Percentiles rank a stretch among this genome's conserved stretches.
phyloP scores from a whole-genome alignment of 305 asterid genomes.

The Rubia tinctorum region DNA sequence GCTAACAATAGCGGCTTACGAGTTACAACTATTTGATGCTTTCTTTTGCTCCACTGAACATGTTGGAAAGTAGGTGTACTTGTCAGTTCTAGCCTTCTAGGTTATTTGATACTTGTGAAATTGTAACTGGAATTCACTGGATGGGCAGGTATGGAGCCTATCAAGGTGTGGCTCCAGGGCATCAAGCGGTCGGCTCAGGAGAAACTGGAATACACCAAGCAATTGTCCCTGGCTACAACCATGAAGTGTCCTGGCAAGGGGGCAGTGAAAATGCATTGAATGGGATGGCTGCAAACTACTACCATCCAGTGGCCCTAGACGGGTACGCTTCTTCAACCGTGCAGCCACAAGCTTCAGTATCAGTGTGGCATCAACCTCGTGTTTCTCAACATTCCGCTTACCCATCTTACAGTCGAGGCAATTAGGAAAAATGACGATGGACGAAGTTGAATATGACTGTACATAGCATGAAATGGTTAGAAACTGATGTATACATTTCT shows the following conservation, averaged over 20 bases:
- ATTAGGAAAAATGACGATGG: neutral
- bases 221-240: slow-evolving; percentile 4
- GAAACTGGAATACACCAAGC: slow-evolving; percentile 15
- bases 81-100: neutral
- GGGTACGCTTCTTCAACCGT: slow-evolving; percentile 25
- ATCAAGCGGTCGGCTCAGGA: slow-evolving; percentile 24
- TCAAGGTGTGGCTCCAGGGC: slow-evolving; percentile 21
- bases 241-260: neutral
- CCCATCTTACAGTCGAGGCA: slow-evolving; percentile 3
- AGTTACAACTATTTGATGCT: neutral
- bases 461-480: slow-evolving; percentile 2
- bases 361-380: neutral
- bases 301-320: slow-evolving; percentile 16
- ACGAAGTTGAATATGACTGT: neutral
- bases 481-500: neutral
- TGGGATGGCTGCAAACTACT: slow-evolving; percentile 6
- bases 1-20: neutral
- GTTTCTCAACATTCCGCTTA: neutral
- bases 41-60: neutral
- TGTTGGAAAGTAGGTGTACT: neutral
- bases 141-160: slow-evolving; percentile 30
- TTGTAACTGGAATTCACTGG: slow-evolving; percentile 16
- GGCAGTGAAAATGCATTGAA: neutral
- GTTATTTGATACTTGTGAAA: neutral
- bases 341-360: slow-evolving; percentile 23